Evolutionary conservation across 2,329 filamentous ascomycete genomes (phyloP), one percentile per base, ranked within the genome.

Genomic region (Trichoderma guizhouense): DNA sequence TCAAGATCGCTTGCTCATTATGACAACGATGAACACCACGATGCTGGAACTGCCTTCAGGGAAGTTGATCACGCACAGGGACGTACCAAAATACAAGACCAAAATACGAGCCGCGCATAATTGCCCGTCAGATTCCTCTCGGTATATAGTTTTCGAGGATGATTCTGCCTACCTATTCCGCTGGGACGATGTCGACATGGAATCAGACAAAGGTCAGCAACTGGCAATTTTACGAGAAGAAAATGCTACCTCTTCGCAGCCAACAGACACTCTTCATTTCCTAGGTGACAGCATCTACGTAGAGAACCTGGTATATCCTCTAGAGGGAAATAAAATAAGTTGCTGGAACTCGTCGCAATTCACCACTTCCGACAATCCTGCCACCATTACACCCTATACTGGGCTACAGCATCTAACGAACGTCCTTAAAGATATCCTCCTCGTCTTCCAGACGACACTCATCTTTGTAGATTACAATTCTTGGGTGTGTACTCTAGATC

Each of bases 401-500:
- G 60, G 51, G 14, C 8, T 71, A 7, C 58, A 71, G 30, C 60
- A 47, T 21, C 47, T 71, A 26, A 30, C 18, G 15, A 30, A 43
- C 28, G 43, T 71, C 18, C 26, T 71, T 14, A 57, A 30, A 1
- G 24, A 21, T 34, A 34, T 18, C 14, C 21, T 71, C 51, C 21
- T 18, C n/a, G 14, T 71, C 24, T 28, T 60, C 7, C 30, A 57
- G n/a, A 63, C 60, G 12, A 64, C 43, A n/a, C 57, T 71, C 30
- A 30, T 71, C n/a, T 64, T 71, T 24, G 24, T 64, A 9, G 68
- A 71, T 53, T 30, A 26, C 30, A 26, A 71, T 12, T 62, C 62
- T 15, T 71, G 68, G 68, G 57, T 71, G 12, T 71, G 68, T 36
- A 63, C 57, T 18, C 24, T 71, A 15, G 43, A 71, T 28, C 68